Percentiles rank a stretch among this genome's conserved stretches.
Evolutionary conservation across 352 stramenopile species (phyloP).

Genomic region (Elongisporangium anandrum): DNA sequence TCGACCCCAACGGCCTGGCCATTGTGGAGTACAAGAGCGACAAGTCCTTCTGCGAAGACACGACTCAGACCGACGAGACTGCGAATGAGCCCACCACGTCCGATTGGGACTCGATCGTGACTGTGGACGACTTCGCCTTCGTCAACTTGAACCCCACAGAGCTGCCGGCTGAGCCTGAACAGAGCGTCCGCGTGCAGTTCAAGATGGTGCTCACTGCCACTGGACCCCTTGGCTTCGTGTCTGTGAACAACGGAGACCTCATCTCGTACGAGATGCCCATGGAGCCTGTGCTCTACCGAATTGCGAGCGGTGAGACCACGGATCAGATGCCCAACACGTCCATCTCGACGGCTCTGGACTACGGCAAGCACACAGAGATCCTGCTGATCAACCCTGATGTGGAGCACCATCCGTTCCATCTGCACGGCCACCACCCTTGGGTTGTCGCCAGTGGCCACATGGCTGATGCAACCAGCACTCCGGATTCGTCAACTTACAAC

Average conservation of each 20-base stretch:
- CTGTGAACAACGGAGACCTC: constrained; percentile 16
- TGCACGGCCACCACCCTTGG: constrained; percentile 21
- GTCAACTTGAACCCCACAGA: constrained; percentile 6
- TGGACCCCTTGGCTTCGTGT: constrained; percentile 24
- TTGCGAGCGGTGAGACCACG: constrained; percentile 17
- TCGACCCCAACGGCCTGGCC: constrained; percentile 18
- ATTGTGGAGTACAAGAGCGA: constrained; percentile 11
- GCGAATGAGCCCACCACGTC: constrained; percentile 5
- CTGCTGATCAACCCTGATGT: constrained; percentile 24
- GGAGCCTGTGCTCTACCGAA: constrained; percentile 25
- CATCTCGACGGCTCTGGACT: constrained; percentile 1
- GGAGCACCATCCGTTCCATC: constrained; percentile 32
- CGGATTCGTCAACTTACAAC: constrained; percentile 10
- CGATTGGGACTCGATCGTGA: constrained; percentile 5
- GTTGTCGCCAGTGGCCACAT: constrained; percentile 16
- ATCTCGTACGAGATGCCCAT: constrained; percentile 21
- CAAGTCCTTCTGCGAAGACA: not conserved
- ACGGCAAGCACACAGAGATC: constrained; percentile 17
- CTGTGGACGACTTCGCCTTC: constrained; percentile 17
- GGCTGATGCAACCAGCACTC: constrained; percentile 8
- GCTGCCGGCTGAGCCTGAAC: constrained; percentile 10
- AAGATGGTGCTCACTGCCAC: constrained; percentile 6
- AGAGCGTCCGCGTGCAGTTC: constrained; percentile 18
- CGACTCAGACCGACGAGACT: not conserved
- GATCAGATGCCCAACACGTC: constrained; percentile 25